Percentiles rank a stretch among this genome's conserved stretches.
phyloP scores from a whole-genome alignment of 441 rosid genomes.

The Erodium trifolium region DNA sequence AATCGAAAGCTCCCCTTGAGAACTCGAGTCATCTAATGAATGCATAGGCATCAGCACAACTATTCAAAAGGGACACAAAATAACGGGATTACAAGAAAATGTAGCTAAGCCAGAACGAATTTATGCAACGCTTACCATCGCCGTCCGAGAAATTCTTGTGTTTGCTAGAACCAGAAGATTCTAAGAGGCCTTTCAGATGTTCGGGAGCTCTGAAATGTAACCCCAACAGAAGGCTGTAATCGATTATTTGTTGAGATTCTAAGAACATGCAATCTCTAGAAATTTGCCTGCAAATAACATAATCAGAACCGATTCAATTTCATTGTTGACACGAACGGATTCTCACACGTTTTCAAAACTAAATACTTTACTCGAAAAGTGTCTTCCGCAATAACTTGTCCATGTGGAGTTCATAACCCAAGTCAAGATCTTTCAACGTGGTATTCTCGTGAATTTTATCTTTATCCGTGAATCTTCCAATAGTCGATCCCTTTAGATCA shows the following conservation, averaged over 20 bases:
- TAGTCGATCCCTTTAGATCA: slow-evolving; percentile 86
- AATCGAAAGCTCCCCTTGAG: slow-evolving; percentile 49
- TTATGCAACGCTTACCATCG: slow-evolving; percentile 34
- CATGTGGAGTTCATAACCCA: slow-evolving; percentile 74
- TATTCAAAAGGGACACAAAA: not conserved
- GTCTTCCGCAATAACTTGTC: slow-evolving; percentile 71
- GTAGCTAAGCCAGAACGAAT: not conserved
- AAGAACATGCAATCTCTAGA: slow-evolving; percentile 63
- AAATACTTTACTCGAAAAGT: slow-evolving; percentile 60
- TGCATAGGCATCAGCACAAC: slow-evolving; percentile 17
- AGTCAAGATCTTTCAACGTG: slow-evolving; percentile 86
- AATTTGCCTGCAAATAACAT: slow-evolving; percentile 59
- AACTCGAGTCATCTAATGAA: slow-evolving; percentile 31
- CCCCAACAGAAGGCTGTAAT: slow-evolving; percentile 92
- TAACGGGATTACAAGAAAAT: not conserved
- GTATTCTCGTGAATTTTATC: slow-evolving; percentile 55
- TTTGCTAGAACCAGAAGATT: slow-evolving; percentile 38
- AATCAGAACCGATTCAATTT: slow-evolving; percentile 17
- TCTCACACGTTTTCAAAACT: not conserved
- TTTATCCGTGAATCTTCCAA: slow-evolving; percentile 71
- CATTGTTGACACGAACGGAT: not conserved
- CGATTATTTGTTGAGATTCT: slow-evolving; percentile 82
- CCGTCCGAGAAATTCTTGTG: slow-evolving; percentile 36
- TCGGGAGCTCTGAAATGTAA: slow-evolving; percentile 93
- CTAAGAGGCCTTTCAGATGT: slow-evolving; percentile 50